phyloP scores from a whole-genome alignment of 2,329 filamentous ascomycete species.

The Monosporascus cannonballus region DNA sequence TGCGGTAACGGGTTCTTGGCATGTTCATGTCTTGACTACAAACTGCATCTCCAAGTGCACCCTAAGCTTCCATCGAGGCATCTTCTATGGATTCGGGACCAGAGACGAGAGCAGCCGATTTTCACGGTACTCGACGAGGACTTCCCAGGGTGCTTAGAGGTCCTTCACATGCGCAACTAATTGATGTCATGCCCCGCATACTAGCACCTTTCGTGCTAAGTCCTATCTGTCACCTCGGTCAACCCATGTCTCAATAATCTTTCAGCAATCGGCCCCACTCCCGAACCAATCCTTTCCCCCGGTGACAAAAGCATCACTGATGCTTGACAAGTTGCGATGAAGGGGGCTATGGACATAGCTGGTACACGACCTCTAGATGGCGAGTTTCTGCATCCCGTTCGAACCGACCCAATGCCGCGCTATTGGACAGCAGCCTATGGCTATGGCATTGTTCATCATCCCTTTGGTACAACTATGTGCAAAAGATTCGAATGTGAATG shows the following conservation, averaged over 20 bases:
- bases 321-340: not conserved
- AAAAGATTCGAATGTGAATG: no score
- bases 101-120: not conserved
- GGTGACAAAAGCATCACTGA: constrained; percentile 2
- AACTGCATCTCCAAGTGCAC: not conserved
- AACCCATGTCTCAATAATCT: constrained; percentile 15
- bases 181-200: constrained; percentile 19
- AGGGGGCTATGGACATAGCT: not conserved
- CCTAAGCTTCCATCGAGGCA: not conserved
- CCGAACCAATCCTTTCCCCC: constrained; percentile 5
- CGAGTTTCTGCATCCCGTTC: no score
- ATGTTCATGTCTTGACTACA: not conserved
- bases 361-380: no score
- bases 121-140: not conserved
- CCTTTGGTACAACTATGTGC: no score
- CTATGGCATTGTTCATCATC: no score
- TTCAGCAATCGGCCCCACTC: constrained; percentile 18
- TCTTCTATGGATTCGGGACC: not conserved
- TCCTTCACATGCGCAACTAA: not conserved
- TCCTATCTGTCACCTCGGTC: constrained; percentile 7
- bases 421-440: no score
- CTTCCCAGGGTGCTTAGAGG: not conserved
- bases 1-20: not conserved
- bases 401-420: no score
- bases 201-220: not conserved